Evolutionary conservation across 2,329 filamentous ascomycete species (phyloP).

Genomic region (Ceratocystis lukuohia): DNA sequence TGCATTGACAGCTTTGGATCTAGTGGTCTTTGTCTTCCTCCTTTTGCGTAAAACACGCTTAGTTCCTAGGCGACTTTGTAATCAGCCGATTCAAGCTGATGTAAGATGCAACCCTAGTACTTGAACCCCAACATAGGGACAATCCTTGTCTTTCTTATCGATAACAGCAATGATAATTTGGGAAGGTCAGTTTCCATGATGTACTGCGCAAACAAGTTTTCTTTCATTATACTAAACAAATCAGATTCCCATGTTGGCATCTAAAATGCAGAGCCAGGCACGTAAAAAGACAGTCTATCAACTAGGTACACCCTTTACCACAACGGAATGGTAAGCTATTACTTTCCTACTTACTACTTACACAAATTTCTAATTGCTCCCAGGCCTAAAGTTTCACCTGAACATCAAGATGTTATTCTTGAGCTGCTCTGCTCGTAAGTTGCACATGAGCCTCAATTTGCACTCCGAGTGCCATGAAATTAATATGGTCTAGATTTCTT

Average conservation of each 20-base stretch:
- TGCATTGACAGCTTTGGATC: no score
- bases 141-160: background rate
- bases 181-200: background rate
- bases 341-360: background rate
- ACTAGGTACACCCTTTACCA: conserved; percentile 51
- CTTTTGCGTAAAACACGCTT: no score
- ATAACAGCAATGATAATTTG: background rate
- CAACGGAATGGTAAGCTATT: conserved; percentile 42
- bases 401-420: conserved; percentile 50
- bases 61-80: no score
- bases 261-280: conserved; percentile 5
- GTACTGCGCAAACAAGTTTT: background rate
- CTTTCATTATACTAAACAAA: background rate
- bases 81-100: no score
- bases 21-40: no score
- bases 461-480: background rate
- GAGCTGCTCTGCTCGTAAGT: conserved; percentile 53
- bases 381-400: conserved; percentile 47
- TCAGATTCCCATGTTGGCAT: background rate
- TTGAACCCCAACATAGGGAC: background rate
- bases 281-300: conserved; percentile 50
- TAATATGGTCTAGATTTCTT: conserved; percentile 38
- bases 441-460: background rate
- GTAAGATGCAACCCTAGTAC: background rate
- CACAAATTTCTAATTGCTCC: background rate